Base-by-base conservation (phyloP, 2,329 filamentous ascomycete genomes). In the Penicillium expansum region DNA sequence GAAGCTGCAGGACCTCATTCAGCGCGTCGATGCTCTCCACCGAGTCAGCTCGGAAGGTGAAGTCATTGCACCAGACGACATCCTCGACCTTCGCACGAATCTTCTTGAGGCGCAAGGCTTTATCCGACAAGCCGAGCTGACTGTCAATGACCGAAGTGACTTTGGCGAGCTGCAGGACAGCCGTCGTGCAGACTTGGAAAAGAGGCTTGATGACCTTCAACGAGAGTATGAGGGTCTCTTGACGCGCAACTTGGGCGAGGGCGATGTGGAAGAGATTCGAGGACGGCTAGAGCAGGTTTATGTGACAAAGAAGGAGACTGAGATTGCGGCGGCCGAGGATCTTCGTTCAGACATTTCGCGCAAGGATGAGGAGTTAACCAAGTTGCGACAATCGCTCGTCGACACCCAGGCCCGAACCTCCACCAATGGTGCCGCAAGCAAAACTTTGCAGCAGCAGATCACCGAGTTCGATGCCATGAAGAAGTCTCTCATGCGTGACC, bases 391-490 rank as follows among this genome's bases (percentile, higher is more conserved):
- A 33, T 85, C 92, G 33, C 86, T 96, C 45, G 90, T 95, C 42
- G 88, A 92, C 60, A 82, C 94, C 13, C 69, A 76, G 51, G 68
- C 69, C 27, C 69, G 70, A 16, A 81, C 80, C 18, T 77, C 80
- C 29, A 82, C 87, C 27, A 91, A 86, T 62, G 86, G 85, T 42
- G 76, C 79, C 20, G 74, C 77, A 16, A 69, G 72, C 82, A 96
- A 96, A 83, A 95, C 91, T 13, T 86, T 97, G 43, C 92, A 96
- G 73, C 93, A 99, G 79, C 94, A 97, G 78, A 96, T 99, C 75
- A 91, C 93, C 57, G 94, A 99, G 73, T 99, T 99, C 68, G 94
- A 99, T 76, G 90, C 91, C 58, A 99, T 99, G 92, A 99, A 99
- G 86, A 99, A 99, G 85, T 96, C 90, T 64, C 82, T 99, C 66